Evolutionary conservation across 495 filamentous ascomycete genomes (phyloP), one percentile per base, ranked within the genome.

Genomic region (Tirmania nivea): DNA sequence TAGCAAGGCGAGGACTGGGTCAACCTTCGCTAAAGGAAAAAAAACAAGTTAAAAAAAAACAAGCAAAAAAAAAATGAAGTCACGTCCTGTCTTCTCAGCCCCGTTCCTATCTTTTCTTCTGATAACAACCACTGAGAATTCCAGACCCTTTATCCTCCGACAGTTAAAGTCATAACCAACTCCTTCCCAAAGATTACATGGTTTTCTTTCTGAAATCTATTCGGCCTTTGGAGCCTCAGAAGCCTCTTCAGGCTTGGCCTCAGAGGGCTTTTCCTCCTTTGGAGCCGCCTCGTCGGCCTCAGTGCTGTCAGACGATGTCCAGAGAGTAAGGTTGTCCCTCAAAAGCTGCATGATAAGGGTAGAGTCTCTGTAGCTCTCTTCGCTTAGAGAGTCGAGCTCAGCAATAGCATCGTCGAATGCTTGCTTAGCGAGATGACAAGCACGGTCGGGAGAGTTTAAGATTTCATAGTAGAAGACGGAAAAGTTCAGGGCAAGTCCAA

Each of bases 391-490:
- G 74, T 97, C 90, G 60, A 97, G 86, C 78, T 97, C 90, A 57
- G 90, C 90, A 69, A 97, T 97, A 57, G 90, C 90, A 68, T 97
- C 90, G 69, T 97, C 90, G 65, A 97, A 97, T 34, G 92, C 89
- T 73, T 94, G 88, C 81, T 97, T 97, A 67, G 90, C 90, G 53
- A 97, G 78, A 69, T 97, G 90, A 78, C 90, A 97, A 65, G 90
- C 90, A 68, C 88, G 89, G 67, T 97, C 90, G 49, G 90, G 90
- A 11, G 90, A 93, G 80, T 96, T 97, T 61, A 97, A 76, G 68
- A 97, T 97, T 78, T 97, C 90, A 69, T 97, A 97, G 80, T 97
- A 97, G 75, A 97, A 97, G 60, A 97, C 90, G 42, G 92, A 96
- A 80, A 97, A 97, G 78, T 97, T 97, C 59, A 97, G 78, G 57